A percentile compares a stretch with the other conserved stretches of the same genome.
Evolutionary conservation across 2,329 filamentous ascomycete genomes (phyloP).

Genomic region (Diaporthe ampelina): DNA sequence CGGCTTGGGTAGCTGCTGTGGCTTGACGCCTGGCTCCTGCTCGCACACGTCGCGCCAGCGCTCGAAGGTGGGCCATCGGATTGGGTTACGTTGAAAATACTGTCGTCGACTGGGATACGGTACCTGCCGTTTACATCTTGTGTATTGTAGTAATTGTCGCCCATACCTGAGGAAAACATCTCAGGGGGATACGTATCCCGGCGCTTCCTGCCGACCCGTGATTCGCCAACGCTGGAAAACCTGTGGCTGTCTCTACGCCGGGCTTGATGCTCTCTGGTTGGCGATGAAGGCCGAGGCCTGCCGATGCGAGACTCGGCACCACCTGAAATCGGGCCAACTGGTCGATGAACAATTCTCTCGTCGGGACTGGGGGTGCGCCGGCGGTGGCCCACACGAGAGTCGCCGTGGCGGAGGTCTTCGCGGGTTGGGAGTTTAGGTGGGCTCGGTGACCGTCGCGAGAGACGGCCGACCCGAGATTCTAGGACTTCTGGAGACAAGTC

Average conservation of each 20-base stretch:
- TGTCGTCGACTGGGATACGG: not conserved
- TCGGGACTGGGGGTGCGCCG: conserved; percentile 3
- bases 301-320: conserved; percentile 32
- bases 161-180: not conserved
- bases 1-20: not conserved
- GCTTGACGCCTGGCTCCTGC: conserved; percentile 34
- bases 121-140: not conserved
- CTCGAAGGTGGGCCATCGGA: conserved; percentile 17
- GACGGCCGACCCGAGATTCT: conserved; percentile 25
- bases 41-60: conserved; percentile 38
- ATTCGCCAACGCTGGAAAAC: not conserved
- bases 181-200: not conserved
- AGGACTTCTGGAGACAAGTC: not conserved
- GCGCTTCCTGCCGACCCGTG: conserved; percentile 2
- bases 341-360: conserved; percentile 2
- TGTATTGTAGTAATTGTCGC: conserved; percentile 17
- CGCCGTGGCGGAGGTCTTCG: conserved; percentile 19
- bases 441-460: not conserved
- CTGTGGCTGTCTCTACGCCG: not conserved
- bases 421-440: not conserved
- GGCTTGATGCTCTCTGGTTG: not conserved
- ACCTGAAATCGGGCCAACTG: not conserved
- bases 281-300: not conserved
- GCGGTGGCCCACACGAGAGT: conserved; percentile 19
- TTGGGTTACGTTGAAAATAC: conserved; percentile 5